Evolutionary conservation across 306 rosid species (phyloP).

Genomic region (Castanospermum australe): DNA sequence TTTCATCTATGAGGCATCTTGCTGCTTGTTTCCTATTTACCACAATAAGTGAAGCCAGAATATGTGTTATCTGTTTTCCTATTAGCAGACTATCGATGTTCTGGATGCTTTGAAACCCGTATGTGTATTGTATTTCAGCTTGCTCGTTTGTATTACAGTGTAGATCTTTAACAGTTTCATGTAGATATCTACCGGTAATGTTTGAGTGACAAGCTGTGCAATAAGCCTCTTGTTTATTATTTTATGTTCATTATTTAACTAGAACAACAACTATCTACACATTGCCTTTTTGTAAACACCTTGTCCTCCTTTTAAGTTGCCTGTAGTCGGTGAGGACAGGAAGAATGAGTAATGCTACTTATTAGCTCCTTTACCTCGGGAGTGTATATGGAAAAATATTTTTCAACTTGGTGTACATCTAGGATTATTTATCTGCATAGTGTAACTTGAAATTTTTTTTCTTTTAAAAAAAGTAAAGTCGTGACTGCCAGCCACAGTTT

Average conservation of each 20-base stretch:
- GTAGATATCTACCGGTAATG: not conserved
- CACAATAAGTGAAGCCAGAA: constrained; percentile 23
- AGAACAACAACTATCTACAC: not conserved
- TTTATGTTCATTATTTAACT: not conserved
- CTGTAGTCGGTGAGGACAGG: not conserved
- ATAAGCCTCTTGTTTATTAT: not conserved
- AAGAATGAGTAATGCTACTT: not conserved
- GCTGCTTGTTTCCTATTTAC: not conserved
- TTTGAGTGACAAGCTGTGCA: not conserved
- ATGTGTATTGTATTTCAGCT: not conserved
- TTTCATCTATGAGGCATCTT: constrained; percentile 2
- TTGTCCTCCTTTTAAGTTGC: not conserved
- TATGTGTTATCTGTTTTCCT: constrained; percentile 1
- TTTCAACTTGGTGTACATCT: too few relatives aligned
- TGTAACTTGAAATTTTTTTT: too few relatives aligned
- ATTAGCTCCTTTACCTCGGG: too few relatives aligned
- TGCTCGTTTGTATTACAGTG: not conserved
- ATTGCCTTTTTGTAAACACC: not conserved
- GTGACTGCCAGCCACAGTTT: too few relatives aligned
- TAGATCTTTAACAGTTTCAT: not conserved
- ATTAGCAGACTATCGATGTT: not conserved
- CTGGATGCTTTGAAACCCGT: not conserved
- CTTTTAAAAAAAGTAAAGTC: too few relatives aligned
- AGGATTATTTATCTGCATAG: too few relatives aligned
- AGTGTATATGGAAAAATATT: too few relatives aligned